Evolutionary conservation across 1,284 basidiomycete species (phyloP), one percentile per base, ranked within the genome.

Genomic region (Mycena citricolor): DNA sequence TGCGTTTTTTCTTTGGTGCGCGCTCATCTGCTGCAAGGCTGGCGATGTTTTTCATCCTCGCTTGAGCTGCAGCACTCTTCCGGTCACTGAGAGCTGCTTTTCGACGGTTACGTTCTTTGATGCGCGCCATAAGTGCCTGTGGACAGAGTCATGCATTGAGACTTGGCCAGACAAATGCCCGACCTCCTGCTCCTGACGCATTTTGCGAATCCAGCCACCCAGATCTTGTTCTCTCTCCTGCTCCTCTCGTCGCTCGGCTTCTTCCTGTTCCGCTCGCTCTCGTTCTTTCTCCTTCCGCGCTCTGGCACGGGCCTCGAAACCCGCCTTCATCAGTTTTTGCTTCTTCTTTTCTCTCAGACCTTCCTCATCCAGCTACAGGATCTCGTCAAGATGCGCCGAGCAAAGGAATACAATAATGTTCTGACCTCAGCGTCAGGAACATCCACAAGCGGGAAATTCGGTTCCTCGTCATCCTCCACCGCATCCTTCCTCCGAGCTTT

Each of bases 1-100:
- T 88, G 52, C 88, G 80, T 65, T 87, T 83, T 68, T 90, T 90
- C 69, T 89, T 87, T 2, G 79, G 71, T 11, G 84, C 74, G 4
- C 85, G 76, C 40, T 90, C 87, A 48, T 94, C 90, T 5, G 83
- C 85, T 0, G 95, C 97, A 16, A 99, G 71, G 29, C 82, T 87
- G 0, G 97, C 93, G 35, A 99, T 97, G 52, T 79, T 93, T 70
- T 98, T 97, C 95, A 99, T 99, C 52, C 95, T 72, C 36, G 90
- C 92, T 66, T 99, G 97, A 1, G 94, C 87, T 4, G 92, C 94
- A 3, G 94, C 88, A 54, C 91, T 95, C 69, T 99, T 99, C 32
- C 97, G 70, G 61, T 94, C 94, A 13, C 79, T 85, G 34, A 99
- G 69, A 34, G 94, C 92, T 5, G 87, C 90, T 58, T 83, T 88